Evolutionary conservation across 2,329 filamentous ascomycete genomes (phyloP), one percentile per base, ranked within the genome.

Genomic region (Arthrobotrys megalospora): DNA sequence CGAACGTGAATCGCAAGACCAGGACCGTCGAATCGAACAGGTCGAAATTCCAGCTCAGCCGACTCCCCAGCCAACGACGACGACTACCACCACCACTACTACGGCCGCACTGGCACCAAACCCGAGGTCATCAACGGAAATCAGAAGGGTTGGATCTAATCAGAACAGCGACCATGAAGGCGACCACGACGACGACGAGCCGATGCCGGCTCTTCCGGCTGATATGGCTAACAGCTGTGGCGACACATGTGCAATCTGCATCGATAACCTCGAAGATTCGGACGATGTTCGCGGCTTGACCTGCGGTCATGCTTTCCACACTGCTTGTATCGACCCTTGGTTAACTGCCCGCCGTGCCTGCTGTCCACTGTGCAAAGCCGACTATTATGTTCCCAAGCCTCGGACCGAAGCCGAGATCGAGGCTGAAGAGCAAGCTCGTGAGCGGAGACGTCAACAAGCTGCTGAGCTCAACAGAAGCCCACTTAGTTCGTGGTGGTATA

Each of bases 271-370:
- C 16, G 96, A 99, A 84, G 93, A 98, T 80, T 93, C 97, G 80
- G 96, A 98, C 82, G 95, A 99, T 83, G 91, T 99, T 62, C 93
- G 96, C 81, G 96, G 96, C 1, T 86, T 99, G 79, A 94, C 93
- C 3, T 99, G 96, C 83, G 96, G 96, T n/a, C 96, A 99, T 84
- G 94, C 95, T 67, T 99, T 98, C 89, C 96, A 99, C 84, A 94
- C 94, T 63, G 93, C 92, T 45, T 99, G 96, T 83, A 90, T 99
- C 60, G 96, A 99, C 82, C 96, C 96, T 10, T 99, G 96, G 96
- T 86, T 99, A 80, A 99, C 96, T 8, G 94, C 92, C 83, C 90
- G 96, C 80, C 91, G 95, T 80, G 96, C 96, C 28, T 98, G 95
- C 86, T 99, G 96, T 84, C 96, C 96, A 5, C 90, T 99, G 6